These are phyloP conservation scores for Suillus luteus DNA, from an alignment of 768 basidiomycete genomes.

Conservation along the genomic window DNA sequence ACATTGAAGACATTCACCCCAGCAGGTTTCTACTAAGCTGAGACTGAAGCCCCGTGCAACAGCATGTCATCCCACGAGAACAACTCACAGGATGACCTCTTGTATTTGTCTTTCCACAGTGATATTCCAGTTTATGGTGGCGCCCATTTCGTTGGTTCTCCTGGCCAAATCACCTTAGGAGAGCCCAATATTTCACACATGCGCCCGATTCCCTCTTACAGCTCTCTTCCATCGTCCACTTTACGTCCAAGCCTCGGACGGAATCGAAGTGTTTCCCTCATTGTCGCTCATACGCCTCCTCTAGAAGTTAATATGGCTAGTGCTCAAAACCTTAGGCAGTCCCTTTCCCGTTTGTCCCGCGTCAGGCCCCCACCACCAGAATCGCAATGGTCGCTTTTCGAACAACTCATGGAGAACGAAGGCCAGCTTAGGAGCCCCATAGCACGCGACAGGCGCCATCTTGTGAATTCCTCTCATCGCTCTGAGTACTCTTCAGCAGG, in stretches of 20 bases:
- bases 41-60: neutral
- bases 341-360: conserved; percentile 16
- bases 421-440: conserved; percentile 37
- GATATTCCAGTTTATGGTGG: conserved; percentile 9
- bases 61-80: conserved; percentile 4
- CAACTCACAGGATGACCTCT: neutral
- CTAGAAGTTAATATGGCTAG: conserved; percentile 18
- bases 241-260: conserved; percentile 11
- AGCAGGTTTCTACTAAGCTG: neutral
- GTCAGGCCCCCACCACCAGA: conserved; percentile 24
- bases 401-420: conserved; percentile 71
- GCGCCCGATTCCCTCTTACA: conserved; percentile 23
- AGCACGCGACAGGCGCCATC: conserved; percentile 11
- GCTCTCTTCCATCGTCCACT: conserved; percentile 5
- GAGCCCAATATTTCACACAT: conserved; percentile 20
- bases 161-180: conserved; percentile 21
- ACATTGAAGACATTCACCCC: neutral
- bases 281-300: conserved; percentile 18
- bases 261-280: conserved; percentile 13
- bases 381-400: conserved; percentile 66
- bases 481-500: conserved; percentile 9
- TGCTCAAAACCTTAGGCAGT: conserved; percentile 18
- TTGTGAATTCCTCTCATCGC: conserved; percentile 7
- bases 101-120: conserved; percentile 16
- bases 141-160: conserved; percentile 28